A percentile compares a stretch with the other conserved stretches of the same genome.
These are phyloP conservation scores for Thielaviopsis punctulata DNA, from an alignment of 2,329 filamentous ascomycete species.

Conservation along the genomic window DNA sequence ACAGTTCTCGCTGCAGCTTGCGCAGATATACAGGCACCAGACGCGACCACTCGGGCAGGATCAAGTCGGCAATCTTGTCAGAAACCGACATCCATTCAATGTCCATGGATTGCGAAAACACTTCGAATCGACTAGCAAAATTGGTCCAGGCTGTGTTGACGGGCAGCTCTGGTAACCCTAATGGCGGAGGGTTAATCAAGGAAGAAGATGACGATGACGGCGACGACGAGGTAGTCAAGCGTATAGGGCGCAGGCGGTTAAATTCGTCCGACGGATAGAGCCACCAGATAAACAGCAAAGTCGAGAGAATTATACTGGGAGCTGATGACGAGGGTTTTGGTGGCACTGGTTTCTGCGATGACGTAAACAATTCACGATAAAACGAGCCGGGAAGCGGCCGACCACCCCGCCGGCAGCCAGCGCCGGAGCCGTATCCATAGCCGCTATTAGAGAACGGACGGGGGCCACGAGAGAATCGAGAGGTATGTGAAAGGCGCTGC, in stretches of 20 bases:
- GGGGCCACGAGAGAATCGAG: not conserved
- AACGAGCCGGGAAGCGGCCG: conserved; percentile 5
- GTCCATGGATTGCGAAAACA: conserved; percentile 36
- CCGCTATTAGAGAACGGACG: not conserved
- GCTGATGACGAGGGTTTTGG: conserved; percentile 1
- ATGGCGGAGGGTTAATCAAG: not conserved
- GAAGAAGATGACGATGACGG: not conserved
- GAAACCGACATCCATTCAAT: conserved; percentile 37
- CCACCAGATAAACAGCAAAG: conserved; percentile 25
- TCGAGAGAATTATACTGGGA: conserved; percentile 1
- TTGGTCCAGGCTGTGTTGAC: conserved; percentile 27
- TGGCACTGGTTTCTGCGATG: not conserved
- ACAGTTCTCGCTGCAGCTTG: conserved; percentile 77
- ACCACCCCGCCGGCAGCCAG: not conserved
- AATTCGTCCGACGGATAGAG: conserved; percentile 28
- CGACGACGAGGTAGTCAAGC: not conserved
- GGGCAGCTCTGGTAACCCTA: conserved; percentile 8
- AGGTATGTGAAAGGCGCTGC: not conserved
- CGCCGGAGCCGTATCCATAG: not conserved
- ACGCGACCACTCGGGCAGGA: conserved; percentile 72
- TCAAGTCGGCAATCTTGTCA: conserved; percentile 46
- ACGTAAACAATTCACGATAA: conserved; percentile 9
- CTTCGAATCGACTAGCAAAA: conserved; percentile 30
- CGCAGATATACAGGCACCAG: conserved; percentile 56
- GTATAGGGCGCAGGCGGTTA: conserved; percentile 12